Evolutionary conservation across 805 yeast genomes (phyloP).

Genomic region (Hanseniaspora pseudoguilliermondii): DNA sequence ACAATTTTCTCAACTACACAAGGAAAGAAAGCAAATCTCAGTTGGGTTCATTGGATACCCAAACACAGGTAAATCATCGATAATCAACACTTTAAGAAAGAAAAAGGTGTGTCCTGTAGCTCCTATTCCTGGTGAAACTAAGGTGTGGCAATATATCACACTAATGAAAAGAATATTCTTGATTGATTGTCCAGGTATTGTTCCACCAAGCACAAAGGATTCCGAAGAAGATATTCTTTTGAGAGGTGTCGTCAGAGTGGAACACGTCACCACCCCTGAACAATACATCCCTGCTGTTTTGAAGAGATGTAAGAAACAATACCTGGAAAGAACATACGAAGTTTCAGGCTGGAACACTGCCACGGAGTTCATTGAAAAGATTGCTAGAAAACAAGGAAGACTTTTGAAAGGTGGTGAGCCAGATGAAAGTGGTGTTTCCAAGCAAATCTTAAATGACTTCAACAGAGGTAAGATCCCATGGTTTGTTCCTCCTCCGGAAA

Average conservation of each 20-base stretch:
- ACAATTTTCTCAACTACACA: constrained; percentile 81
- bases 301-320: constrained; percentile 73
- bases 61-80: constrained; percentile 94
- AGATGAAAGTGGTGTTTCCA: constrained; percentile 85
- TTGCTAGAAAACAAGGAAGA: constrained; percentile 89
- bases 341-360: constrained; percentile 76
- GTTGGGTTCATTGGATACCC: constrained; percentile 98
- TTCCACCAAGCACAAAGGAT: constrained; percentile 86
- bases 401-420: constrained; percentile 95
- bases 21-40: constrained; percentile 89
- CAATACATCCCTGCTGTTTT: constrained; percentile 84
- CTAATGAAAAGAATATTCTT: constrained; percentile 89
- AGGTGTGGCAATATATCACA: constrained; percentile 97
- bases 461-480: constrained; percentile 96
- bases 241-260: constrained; percentile 98
- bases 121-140: constrained; percentile 97
- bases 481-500: constrained; percentile 88
- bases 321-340: constrained; percentile 90
- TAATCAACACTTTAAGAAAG: constrained; percentile 81
- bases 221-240: constrained; percentile 82
- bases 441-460: constrained; percentile 81
- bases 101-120: constrained; percentile 96
- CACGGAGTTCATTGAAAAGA: constrained; percentile 72
- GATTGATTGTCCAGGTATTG: constrained; percentile 98
- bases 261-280: constrained; percentile 89